Evolutionary conservation across 208 protist genomes (phyloP).

Genomic region (Crithidia mellificae): DNA sequence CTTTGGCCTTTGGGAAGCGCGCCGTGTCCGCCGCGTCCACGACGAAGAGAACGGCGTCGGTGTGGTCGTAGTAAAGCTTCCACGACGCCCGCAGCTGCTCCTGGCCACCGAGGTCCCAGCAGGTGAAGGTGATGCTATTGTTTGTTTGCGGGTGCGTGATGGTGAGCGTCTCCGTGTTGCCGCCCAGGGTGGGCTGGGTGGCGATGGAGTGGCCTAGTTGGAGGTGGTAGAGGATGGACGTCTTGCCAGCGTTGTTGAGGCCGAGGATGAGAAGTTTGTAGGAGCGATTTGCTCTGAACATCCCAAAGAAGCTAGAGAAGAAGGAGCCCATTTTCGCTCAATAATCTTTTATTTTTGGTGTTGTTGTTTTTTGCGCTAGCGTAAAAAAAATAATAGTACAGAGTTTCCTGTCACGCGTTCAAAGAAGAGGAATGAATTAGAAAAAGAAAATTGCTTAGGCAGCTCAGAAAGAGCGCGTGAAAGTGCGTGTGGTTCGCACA

Average conservation of each 20-base stretch:
- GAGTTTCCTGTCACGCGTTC: no score
- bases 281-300: conserved; percentile 52
- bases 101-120: conserved; percentile 98
- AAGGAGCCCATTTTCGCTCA: conserved; percentile 55
- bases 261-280: conserved; percentile 95
- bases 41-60: conserved; percentile 93
- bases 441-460: no score
- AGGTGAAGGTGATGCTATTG: conserved; percentile 90
- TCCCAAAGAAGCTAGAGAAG: conserved; percentile 62
- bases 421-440: no score
- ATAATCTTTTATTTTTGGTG: no score
- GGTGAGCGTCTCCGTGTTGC: conserved; percentile 96
- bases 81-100: conserved; percentile 91
- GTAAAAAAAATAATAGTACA: conserved; percentile 2
- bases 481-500: no score
- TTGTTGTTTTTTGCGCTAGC: background rate
- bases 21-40: conserved; percentile 88
- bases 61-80: conserved; percentile 97
- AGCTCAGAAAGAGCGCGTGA: no score
- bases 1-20: conserved; percentile 69
- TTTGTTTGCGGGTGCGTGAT: conserved; percentile 95
- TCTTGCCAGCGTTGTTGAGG: conserved; percentile 98
- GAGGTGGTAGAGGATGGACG: conserved; percentile 98
- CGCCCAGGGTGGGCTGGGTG: conserved; percentile 97
- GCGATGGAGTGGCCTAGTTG: conserved; percentile 96